Conservation (phyloP, 208 protist species). For the Crithidia mellificae region DNA sequence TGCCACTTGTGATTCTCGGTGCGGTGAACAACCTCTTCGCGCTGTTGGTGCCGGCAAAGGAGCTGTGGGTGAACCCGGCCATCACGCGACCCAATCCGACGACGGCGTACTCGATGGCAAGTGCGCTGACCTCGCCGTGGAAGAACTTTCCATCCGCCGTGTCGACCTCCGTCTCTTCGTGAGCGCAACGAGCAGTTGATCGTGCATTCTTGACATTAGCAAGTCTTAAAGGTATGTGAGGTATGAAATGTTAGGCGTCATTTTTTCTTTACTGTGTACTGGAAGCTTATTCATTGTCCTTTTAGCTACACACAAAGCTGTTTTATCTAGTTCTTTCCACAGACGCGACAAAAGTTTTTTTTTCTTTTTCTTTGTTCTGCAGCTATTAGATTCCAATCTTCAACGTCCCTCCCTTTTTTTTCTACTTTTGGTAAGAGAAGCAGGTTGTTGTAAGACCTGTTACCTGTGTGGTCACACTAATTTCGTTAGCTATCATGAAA, state of each 20-base stretch:
- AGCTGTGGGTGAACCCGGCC: slow-evolving; percentile 57
- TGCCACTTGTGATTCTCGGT: slow-evolving; percentile 83
- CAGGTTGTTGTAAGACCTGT: no score
- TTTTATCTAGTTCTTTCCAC: no score
- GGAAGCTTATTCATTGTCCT: no score
- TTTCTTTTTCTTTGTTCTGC: no score
- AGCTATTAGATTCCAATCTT: no score
- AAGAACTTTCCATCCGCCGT: slow-evolving; percentile 25
- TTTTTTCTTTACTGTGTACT: no score
- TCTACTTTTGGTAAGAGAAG: neutral
- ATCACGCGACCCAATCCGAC: slow-evolving; percentile 54
- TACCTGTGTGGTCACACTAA: neutral
- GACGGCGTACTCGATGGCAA: slow-evolving; percentile 43
- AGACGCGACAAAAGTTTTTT: no score
- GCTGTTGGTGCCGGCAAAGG: slow-evolving; percentile 41
- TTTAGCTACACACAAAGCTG: no score
- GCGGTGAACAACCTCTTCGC: slow-evolving; percentile 68
- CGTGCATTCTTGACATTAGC: neutral
- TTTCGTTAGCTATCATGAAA: no score
- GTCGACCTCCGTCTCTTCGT: neutral
- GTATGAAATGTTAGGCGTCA: no score
- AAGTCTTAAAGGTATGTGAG: no score
- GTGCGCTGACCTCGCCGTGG: slow-evolving; percentile 50
- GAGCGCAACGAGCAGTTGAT: neutral
- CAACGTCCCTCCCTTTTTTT: neutral